These are phyloP conservation scores for Colletotrichum sp. DNA, from an alignment of 2,329 filamentous ascomycete genomes.

Conservation along the genomic window DNA sequence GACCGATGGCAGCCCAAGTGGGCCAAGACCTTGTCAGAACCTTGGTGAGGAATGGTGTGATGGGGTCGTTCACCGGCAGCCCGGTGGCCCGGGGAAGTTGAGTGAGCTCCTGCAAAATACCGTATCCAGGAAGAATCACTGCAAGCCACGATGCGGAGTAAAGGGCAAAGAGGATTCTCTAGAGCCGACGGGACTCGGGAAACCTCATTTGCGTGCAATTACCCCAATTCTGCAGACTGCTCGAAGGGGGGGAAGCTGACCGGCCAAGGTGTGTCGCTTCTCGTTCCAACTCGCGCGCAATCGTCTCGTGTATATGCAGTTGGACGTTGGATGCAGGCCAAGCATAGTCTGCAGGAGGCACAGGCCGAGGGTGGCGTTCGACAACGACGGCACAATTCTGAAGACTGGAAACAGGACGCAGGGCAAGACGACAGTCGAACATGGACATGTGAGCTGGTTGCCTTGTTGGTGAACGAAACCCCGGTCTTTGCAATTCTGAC, in stretches of 20 bases:
- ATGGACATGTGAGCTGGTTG: neutral
- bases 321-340: constrained; percentile 9
- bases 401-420: neutral
- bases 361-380: constrained; percentile 11
- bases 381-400: neutral
- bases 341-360: constrained; percentile 5
- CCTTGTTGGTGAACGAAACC: neutral
- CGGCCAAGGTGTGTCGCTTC: neutral
- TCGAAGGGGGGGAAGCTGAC: neutral
- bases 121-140: neutral
- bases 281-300: neutral
- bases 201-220: constrained; percentile 2
- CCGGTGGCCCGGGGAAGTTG: neutral
- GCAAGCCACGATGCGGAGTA: neutral
- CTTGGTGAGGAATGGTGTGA: neutral
- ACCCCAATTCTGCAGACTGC: neutral
- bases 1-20: neutral
- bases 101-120: neutral
- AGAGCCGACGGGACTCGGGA: neutral
- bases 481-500: neutral
- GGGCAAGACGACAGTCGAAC: neutral
- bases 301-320: constrained; percentile 1
- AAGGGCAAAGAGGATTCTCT: neutral
- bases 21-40: neutral
- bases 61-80: neutral